Conservation (phyloP, 192 early-diverging fungal genomes). For the Allomyces macrogynus region DNA sequence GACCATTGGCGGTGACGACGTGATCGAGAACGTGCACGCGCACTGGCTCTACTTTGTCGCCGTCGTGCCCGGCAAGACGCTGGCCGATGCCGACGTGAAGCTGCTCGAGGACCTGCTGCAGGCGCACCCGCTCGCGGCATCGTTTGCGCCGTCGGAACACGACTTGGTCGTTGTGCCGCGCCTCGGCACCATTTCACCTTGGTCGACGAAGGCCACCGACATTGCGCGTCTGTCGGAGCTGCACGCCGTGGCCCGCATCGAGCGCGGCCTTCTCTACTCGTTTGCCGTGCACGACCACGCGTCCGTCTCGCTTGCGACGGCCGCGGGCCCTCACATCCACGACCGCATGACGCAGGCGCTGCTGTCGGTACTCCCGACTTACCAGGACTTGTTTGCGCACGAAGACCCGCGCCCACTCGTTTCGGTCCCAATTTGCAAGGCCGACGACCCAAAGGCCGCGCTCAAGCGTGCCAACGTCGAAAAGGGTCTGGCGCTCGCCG, state of each 20-base stretch:
- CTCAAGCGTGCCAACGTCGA: constrained; percentile 53
- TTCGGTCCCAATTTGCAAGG: constrained; percentile 27
- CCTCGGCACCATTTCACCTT: constrained; percentile 91
- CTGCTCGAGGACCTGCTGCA: neutral
- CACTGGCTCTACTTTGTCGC: neutral
- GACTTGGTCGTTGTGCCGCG: constrained; percentile 63
- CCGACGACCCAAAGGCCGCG: neutral
- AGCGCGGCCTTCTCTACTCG: constrained; percentile 66
- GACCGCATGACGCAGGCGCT: constrained; percentile 93
- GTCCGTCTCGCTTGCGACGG: constrained; percentile 3
- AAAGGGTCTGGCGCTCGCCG: constrained; percentile 83
- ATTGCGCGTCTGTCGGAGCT: constrained; percentile 86
- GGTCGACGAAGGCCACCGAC: constrained; percentile 98
- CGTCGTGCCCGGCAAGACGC: neutral
- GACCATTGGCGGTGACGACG: neutral
- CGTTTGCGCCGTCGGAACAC: constrained; percentile 1
- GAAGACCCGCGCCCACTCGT: constrained; percentile 36
- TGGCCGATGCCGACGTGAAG: neutral
- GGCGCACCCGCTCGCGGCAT: neutral
- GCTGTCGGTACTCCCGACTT: constrained; percentile 36
- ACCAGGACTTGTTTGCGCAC: constrained; percentile 48
- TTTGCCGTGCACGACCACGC: constrained; percentile 21
- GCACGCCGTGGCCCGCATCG: constrained; percentile 52
- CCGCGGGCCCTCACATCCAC: constrained; percentile 34
- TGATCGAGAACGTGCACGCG: neutral